Conservation (phyloP, 2,329 filamentous ascomycete species). For the Pleomassaria siparia region DNA sequence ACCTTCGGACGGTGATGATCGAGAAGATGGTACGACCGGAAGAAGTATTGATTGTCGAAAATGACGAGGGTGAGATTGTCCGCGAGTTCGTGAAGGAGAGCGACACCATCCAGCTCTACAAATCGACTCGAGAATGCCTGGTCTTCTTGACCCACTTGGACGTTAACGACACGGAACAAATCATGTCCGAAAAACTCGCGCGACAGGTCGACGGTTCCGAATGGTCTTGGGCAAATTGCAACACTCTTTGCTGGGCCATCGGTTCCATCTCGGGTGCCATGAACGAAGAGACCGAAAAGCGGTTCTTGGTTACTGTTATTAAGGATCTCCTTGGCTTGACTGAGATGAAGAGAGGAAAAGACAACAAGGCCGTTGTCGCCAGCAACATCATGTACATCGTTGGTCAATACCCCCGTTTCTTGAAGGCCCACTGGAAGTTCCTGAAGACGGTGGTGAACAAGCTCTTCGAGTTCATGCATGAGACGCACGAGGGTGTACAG, state of each 20-base stretch:
- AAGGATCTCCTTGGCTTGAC: conserved; percentile 96
- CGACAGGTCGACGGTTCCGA: conserved; percentile 93
- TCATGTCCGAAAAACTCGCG: conserved; percentile 98
- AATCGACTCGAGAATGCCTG: conserved; percentile 94
- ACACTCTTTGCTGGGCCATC: conserved; percentile 98
- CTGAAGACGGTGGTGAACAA: conserved; percentile 99
- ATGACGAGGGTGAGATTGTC: conserved; percentile 98
- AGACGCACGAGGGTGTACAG: conserved; percentile 98
- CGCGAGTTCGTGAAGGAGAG: conserved; percentile 99
- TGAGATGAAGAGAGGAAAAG: conserved; percentile 98
- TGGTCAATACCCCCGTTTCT: conserved; percentile 94
- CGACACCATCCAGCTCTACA: conserved; percentile 98
- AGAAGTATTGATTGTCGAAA: conserved; percentile 98
- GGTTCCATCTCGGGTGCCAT: conserved; percentile 98
- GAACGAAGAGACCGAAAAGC: conserved; percentile 99
- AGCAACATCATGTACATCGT: conserved; percentile 99
- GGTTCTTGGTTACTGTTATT: conserved; percentile 97
- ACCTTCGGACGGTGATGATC: conserved; percentile 96
- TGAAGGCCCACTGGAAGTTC: conserved; percentile 99
- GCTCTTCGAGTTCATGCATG: conserved; percentile 99
- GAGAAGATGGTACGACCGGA: conserved; percentile 99
- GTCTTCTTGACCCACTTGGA: conserved; percentile 98
- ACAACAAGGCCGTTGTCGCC: conserved; percentile 98
- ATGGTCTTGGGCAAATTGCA: conserved; percentile 99
- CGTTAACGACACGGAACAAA: conserved; percentile 94